Base-by-base conservation (phyloP, 2,329 filamentous ascomycete genomes). In the Emergomyces orientalis region DNA sequence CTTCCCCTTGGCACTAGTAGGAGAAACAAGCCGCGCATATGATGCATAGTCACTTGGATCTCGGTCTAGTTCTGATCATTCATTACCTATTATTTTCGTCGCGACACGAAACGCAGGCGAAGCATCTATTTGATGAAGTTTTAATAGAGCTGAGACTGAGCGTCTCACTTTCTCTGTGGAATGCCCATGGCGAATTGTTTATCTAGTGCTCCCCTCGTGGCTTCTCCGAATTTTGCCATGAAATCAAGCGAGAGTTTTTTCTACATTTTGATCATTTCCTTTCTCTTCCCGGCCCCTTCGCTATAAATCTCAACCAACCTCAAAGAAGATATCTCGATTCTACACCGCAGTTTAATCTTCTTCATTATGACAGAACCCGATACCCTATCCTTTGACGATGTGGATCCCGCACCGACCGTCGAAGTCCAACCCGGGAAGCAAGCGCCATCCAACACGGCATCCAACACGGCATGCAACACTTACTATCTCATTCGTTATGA, bases 401-500 rank as follows among this genome's bases (percentile, higher is more conserved):
- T 45, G 41, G 41, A 45, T 45, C 41, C 41, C 41, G 19, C 41
- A 45, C 41, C 41, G 41, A 14, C 41, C 19, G 41, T n/a, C 19
- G 2, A 45, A n/a, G 41, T 45, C 41, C 41, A 45, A 45, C 4
- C 41, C 17, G 41, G 41, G 49, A 14, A 52, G 49, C 22, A 52
- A 32, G 49, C 49, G 14, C 49, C 14, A 30, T 19, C 49, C 13
- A 52, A 32, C 49, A 52, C 30, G 4, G 17, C 49, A 52, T 30
- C 22, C 13, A 52, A 32, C 49, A 52, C 30, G 4, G 17, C 49
- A 52, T 30, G 2, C 13, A 30, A 52, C 30, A 27, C 49, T 11
- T 52, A 52, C 49, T 52, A 52, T 52, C 22, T 52, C 49, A 52
- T 52, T 32, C 49, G 17, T 52, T 52, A 52, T 14, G 49, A 32